phyloP scores from a whole-genome alignment of 257 asterid genomes.

The Primulina huaijiensis region DNA sequence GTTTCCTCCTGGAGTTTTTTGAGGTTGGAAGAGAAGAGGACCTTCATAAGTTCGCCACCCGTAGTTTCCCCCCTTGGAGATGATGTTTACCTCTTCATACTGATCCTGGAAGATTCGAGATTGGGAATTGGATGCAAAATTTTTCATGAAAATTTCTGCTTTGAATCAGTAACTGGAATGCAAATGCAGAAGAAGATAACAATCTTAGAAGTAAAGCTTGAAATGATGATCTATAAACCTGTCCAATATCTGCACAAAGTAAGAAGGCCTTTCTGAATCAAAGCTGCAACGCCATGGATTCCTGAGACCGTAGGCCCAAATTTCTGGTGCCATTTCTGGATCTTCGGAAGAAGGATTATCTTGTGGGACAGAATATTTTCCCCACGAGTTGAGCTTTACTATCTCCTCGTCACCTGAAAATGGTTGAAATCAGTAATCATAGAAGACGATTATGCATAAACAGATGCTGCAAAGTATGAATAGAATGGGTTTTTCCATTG shows the following conservation, averaged over 20 bases:
- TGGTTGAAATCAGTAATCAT: background rate
- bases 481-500: background rate
- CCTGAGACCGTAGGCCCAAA: constrained; percentile 84
- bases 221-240: constrained; percentile 40
- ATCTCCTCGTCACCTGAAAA: constrained; percentile 56
- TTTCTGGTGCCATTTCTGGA: constrained; percentile 56
- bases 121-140: constrained; percentile 3
- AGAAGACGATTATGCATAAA: background rate
- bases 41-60: constrained; percentile 93
- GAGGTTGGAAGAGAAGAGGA: constrained; percentile 46
- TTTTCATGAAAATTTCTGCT: background rate
- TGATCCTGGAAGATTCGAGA: constrained; percentile 44
- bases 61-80: constrained; percentile 85
- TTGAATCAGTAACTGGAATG: background rate
- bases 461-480: no score
- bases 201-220: background rate
- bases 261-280: constrained; percentile 87
- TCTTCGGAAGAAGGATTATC: constrained; percentile 73
- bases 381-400: constrained; percentile 62
- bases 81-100: constrained; percentile 81
- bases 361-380: constrained; percentile 67
- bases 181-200: background rate
- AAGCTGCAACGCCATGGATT: constrained; percentile 95
- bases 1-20: constrained; percentile 54
- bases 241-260: constrained; percentile 83